A percentile compares a stretch with the other conserved stretches of the same genome.
Conservation (phyloP, 2,329 filamentous ascomycete species). For the Cryphonectria radicalis region DNA sequence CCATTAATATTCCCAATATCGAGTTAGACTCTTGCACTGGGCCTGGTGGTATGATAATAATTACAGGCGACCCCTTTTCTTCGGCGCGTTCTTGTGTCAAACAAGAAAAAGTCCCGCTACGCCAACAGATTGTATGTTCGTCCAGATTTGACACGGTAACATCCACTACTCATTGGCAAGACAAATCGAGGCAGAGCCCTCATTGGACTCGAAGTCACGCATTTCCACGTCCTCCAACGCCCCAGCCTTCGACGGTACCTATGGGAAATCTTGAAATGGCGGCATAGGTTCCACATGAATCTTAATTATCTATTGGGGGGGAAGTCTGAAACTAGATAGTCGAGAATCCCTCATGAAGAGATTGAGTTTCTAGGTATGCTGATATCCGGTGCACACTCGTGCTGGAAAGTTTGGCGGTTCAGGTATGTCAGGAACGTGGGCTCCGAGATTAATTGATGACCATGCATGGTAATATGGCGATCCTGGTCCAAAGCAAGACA, state of each 20-base stretch:
- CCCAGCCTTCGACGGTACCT: too few relatives aligned
- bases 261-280: neutral
- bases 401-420: constrained; percentile 23
- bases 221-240: neutral
- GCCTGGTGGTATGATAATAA: neutral
- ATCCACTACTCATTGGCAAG: neutral
- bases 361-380: neutral
- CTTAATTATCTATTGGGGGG: neutral
- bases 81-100: neutral
- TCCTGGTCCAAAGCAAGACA: constrained; percentile 32
- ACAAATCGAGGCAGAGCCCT: neutral
- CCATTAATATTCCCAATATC: neutral
- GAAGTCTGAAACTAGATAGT: neutral
- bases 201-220: neutral
- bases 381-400: neutral
- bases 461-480: constrained; percentile 14
- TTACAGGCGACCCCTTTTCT: neutral
- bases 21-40: neutral
- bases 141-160: neutral
- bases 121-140: neutral
- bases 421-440: constrained; percentile 37
- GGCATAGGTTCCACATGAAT: neutral
- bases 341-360: neutral
- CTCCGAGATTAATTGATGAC: constrained; percentile 35
- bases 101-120: neutral